Base-by-base conservation (phyloP, 2,329 filamentous ascomycete genomes). In the Xylariaceae sp. region DNA sequence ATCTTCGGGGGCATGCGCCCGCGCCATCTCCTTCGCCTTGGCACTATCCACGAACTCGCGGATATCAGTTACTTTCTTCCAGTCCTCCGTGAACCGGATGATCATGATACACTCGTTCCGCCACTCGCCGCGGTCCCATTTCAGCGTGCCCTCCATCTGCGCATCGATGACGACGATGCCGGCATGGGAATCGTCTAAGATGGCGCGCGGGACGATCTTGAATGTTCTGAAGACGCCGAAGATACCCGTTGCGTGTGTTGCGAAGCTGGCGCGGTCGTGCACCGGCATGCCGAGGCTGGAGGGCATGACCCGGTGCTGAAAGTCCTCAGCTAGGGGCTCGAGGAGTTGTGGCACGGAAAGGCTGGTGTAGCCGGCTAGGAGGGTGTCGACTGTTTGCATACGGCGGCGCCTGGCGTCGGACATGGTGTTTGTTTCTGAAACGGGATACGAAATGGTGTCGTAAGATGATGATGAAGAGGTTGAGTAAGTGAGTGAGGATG, bases 1-100 rank as follows among this genome's bases (percentile, higher is more conserved):
- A 45, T 65, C 57, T n/a, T 67, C 64, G 11, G 71, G 70, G 1
- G 69, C 67, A 55, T 73, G 68, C 23, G 58, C 69, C 51, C 70
- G 57, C 18, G 62, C 65, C 72, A 74, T 73, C 60, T 74, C 72
- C 49, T 69, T 62, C 59, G 77, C 70, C 66, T 76, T 75, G 13
- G 65, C 67, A 66, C 74, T 76, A 60, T 79, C 72, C 55, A 78
- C 74, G 66, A 78, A 78, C 70, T 80, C 73, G 30, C 61, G 58
- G 51, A 74, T 65, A 30, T 67, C 65, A 13, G 60, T 53, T 11
- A 74, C 68, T 44, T 67, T 44, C 15, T 39, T 57, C 2, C 67
- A 68, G 53, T 72, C 71, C 1, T 59, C 61, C n/a, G 68, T 68
- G 17, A 74, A 57, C 42, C 58, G 62, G 47, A 74, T 65, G n/a